A percentile compares a stretch with the other conserved stretches of the same genome.
Evolutionary conservation across 2,329 filamentous ascomycete species (phyloP).

Genomic region (Periconia sp.): DNA sequence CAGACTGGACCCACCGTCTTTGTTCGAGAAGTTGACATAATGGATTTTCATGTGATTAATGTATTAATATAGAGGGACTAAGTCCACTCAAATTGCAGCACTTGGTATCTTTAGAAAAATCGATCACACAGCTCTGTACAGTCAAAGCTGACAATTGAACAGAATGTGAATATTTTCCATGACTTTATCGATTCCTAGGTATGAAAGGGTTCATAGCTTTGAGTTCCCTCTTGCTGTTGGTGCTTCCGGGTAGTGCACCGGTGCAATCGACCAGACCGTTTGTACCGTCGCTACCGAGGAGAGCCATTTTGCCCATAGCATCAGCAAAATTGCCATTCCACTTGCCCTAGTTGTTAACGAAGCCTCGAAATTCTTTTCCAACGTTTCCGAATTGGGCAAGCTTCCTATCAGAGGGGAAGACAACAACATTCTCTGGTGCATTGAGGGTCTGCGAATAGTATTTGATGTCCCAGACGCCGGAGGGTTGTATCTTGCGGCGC

Average conservation of each 20-base stretch:
- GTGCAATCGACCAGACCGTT: slow-evolving; percentile 28
- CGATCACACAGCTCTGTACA: too few relatives aligned
- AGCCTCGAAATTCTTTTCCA: slow-evolving; percentile 42
- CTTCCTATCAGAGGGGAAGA: slow-evolving; percentile 40
- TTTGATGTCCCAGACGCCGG: slow-evolving; percentile 42
- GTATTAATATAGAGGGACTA: too few relatives aligned
- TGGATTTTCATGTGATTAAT: too few relatives aligned
- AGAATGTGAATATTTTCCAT: too few relatives aligned
- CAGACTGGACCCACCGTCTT: too few relatives aligned
- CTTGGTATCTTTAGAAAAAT: too few relatives aligned
- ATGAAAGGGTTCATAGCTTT: slow-evolving; percentile 14
- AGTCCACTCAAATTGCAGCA: too few relatives aligned
- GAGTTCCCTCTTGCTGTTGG: slow-evolving; percentile 26
- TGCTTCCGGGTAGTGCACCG: slow-evolving; percentile 18
- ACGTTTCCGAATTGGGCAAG: slow-evolving; percentile 32
- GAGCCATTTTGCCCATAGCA: slow-evolving; percentile 29
- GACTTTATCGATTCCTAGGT: slow-evolving; percentile 9
- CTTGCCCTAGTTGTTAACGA: slow-evolving; percentile 40
- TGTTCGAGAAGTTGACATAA: too few relatives aligned
- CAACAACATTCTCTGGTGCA: slow-evolving; percentile 26
- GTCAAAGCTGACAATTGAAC: too few relatives aligned
- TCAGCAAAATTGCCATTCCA: slow-evolving; percentile 42
- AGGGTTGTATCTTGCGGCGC: slow-evolving; percentile 54
- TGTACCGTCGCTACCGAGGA: slow-evolving; percentile 23
- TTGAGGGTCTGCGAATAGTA: slow-evolving; percentile 35